These are phyloP conservation scores for Oxytropis ochrocephala DNA, from an alignment of 306 rosid genomes.

Conservation along the genomic window DNA sequence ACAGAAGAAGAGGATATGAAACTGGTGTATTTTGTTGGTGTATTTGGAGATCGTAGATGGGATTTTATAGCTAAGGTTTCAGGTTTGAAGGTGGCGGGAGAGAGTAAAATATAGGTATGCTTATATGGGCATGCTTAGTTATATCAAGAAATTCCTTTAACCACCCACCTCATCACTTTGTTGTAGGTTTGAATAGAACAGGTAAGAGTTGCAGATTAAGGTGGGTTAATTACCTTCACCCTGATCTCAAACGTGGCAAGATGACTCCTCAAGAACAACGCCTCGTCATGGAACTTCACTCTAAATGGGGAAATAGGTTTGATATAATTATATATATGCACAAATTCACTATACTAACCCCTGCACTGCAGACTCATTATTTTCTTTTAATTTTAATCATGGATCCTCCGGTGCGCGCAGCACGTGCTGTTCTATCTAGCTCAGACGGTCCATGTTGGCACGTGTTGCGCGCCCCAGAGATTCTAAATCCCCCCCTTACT, in stretches of 20 bases:
- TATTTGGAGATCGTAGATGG: slow-evolving; percentile 97
- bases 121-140: slow-evolving; percentile 31
- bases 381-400: neutral
- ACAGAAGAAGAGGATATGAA: slow-evolving; percentile 84
- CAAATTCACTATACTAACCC: neutral
- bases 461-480: too few species aligned
- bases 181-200: slow-evolving; percentile 85
- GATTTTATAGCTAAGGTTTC: slow-evolving; percentile 90
- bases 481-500: too few species aligned
- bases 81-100: slow-evolving; percentile 99
- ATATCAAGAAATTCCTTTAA: slow-evolving; percentile 37
- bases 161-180: slow-evolving; percentile 25
- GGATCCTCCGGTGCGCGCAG: too few species aligned
- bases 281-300: slow-evolving; percentile 71
- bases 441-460: too few species aligned
- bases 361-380: neutral
- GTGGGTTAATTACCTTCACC: slow-evolving; percentile 97
- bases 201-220: slow-evolving; percentile 98
- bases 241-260: slow-evolving; percentile 92
- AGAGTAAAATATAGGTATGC: slow-evolving; percentile 49
- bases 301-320: slow-evolving; percentile 99
- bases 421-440: too few species aligned
- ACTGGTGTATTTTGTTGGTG: slow-evolving; percentile 57
- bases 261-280: slow-evolving; percentile 80
- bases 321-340: neutral